Percentiles rank a stretch among this genome's conserved stretches.
Conservation (phyloP, 2,329 filamentous ascomycete genomes). For the Chrysoporthe puriensis region DNA sequence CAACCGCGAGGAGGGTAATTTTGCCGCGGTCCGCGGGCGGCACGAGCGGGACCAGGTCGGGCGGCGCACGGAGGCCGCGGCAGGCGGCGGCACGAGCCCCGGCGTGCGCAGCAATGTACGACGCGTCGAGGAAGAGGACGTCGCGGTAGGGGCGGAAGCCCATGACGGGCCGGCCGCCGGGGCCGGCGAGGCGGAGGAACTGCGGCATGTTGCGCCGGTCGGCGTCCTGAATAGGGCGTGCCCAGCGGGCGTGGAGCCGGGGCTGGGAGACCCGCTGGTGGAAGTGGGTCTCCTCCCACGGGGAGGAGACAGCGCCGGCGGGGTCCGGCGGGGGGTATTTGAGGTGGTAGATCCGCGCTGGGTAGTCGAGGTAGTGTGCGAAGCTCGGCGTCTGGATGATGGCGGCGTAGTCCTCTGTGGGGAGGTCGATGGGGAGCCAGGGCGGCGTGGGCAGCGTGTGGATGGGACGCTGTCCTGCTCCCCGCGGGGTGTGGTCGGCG, state of each 20-base stretch:
- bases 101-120: slow-evolving; percentile 7
- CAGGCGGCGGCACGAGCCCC: not conserved
- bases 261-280: slow-evolving; percentile 15
- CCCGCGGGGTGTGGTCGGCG: not conserved
- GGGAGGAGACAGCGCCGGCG: not conserved
- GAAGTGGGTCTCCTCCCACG: slow-evolving; percentile 18
- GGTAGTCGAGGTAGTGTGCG: slow-evolving; percentile 15
- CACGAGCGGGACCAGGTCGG: slow-evolving; percentile 11
- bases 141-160: slow-evolving; percentile 12
- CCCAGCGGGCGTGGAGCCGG: slow-evolving; percentile 13
- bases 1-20: slow-evolving; percentile 10
- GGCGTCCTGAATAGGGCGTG: not conserved
- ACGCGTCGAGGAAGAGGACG: slow-evolving; percentile 13
- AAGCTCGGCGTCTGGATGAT: not conserved
- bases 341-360: slow-evolving; percentile 19
- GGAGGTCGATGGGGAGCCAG: slow-evolving; percentile 9
- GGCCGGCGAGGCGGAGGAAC: slow-evolving; percentile 3
- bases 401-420: slow-evolving; percentile 18
- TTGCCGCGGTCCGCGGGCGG: not conserved
- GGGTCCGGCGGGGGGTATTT: not conserved
- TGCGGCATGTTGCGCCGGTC: not conserved
- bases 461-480: not conserved
- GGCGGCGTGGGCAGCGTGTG: not conserved
- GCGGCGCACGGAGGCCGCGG: not conserved
- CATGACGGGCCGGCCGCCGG: not conserved